phyloP scores from a whole-genome alignment of 352 stramenopile species.

The Pythium oligandrum region DNA sequence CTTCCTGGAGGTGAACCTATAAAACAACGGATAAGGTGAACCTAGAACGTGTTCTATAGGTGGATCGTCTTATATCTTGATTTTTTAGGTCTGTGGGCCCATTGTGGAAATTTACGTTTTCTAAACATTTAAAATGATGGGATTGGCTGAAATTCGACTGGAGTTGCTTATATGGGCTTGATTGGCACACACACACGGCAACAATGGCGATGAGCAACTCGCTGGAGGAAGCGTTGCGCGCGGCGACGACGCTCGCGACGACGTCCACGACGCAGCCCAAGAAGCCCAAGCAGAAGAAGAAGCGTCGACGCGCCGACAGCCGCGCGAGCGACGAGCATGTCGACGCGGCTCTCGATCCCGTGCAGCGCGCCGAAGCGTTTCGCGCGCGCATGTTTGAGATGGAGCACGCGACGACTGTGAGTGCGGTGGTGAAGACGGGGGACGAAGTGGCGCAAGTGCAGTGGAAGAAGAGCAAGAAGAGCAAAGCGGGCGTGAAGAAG shows the following conservation, averaged over 20 bases:
- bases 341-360: conserved; percentile 20
- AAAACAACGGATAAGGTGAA: no score
- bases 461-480: conserved; percentile 35
- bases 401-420: conserved; percentile 12
- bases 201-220: not conserved
- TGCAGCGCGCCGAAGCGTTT: conserved; percentile 43
- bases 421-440: not conserved
- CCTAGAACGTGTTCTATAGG: no score
- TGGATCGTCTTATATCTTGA: no score
- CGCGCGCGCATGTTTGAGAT: conserved; percentile 54
- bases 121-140: no score
- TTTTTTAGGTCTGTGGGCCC: no score
- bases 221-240: conserved; percentile 21
- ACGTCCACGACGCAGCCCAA: not conserved
- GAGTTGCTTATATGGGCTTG: no score
- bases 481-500: not conserved
- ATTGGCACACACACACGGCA: no score
- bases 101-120: no score
- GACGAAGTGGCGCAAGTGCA: conserved; percentile 33
- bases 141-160: no score
- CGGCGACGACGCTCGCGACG: conserved; percentile 6
- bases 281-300: not conserved
- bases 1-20: no score
- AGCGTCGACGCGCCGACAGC: not conserved
- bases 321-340: conserved; percentile 21